These are phyloP conservation scores for Rhodotorula sp. DNA, from an alignment of 1,284 basidiomycete species.

Conservation along the genomic window DNA sequence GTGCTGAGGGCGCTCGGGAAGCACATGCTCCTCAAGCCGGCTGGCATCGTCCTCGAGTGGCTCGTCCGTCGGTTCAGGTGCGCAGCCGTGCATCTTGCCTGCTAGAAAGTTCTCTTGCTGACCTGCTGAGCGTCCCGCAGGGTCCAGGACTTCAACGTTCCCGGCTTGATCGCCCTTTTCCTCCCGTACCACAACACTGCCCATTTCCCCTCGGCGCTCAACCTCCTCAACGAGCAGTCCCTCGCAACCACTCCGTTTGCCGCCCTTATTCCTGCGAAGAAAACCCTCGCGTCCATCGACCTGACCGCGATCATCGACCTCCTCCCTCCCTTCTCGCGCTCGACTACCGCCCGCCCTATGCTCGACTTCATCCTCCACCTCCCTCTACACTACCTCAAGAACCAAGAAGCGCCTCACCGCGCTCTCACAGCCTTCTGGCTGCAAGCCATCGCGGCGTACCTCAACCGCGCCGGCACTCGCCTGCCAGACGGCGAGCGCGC, in stretches of 20 bases:
- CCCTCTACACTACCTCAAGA: slow-evolving; percentile 32
- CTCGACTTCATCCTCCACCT: slow-evolving; percentile 35
- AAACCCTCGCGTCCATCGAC: slow-evolving; percentile 67
- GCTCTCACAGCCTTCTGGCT: slow-evolving; percentile 81
- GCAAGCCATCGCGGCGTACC: slow-evolving; percentile 73
- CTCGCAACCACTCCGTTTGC: slow-evolving; percentile 48
- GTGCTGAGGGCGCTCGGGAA: slow-evolving; percentile 73
- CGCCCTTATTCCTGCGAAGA: slow-evolving; percentile 65
- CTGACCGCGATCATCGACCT: slow-evolving; percentile 62
- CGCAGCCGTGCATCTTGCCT: slow-evolving; percentile 40
- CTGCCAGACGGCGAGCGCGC: slow-evolving; percentile 42
- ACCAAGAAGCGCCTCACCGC: slow-evolving; percentile 57
- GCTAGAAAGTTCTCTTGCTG: neutral
- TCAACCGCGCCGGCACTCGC: slow-evolving; percentile 54
- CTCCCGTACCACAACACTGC: slow-evolving; percentile 92
- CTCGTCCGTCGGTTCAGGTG: slow-evolving; percentile 88
- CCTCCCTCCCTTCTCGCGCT: slow-evolving; percentile 63
- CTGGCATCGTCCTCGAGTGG: slow-evolving; percentile 92
- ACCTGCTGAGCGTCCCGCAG: slow-evolving; percentile 51
- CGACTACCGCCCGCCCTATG: slow-evolving; percentile 32
- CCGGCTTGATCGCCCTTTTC: slow-evolving; percentile 75
- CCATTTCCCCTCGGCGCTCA: slow-evolving; percentile 61
- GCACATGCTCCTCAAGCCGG: slow-evolving; percentile 75
- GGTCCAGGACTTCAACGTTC: slow-evolving; percentile 88
- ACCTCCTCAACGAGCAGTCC: slow-evolving; percentile 25